Conservation (phyloP, 73 alveolate species). For the Durusdinium trenchii region DNA sequence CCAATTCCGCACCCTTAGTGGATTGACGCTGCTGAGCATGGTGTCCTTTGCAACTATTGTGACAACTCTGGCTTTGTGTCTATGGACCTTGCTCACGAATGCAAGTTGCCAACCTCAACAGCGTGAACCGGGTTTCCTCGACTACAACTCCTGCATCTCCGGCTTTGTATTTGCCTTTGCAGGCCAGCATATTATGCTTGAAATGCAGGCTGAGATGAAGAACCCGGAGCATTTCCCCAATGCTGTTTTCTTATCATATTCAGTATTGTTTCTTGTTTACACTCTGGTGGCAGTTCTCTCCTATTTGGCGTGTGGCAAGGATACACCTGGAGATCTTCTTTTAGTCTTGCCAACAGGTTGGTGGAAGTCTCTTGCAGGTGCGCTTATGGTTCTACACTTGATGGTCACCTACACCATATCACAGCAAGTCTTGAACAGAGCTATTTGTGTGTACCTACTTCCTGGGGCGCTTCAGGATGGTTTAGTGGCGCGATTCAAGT, state of each 20-base stretch:
- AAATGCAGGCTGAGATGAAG: slow-evolving; percentile 76
- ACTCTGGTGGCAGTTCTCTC: neutral
- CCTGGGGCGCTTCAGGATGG: slow-evolving; percentile 33
- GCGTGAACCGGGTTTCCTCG: neutral
- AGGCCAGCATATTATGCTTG: slow-evolving; percentile 73
- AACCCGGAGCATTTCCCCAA: slow-evolving; percentile 47
- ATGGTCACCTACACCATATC: slow-evolving; percentile 61
- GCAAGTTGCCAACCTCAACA: neutral
- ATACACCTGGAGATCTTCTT: slow-evolving; percentile 54
- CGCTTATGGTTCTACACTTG: slow-evolving; percentile 52
- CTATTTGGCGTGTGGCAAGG: slow-evolving; percentile 46
- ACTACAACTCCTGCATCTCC: slow-evolving; percentile 44
- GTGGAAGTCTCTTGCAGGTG: slow-evolving; percentile 1
- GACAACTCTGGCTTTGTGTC: neutral
- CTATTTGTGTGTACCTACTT: slow-evolving; percentile 14
- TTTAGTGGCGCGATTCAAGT: neutral
- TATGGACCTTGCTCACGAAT: slow-evolving; percentile 44
- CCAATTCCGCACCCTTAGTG: slow-evolving; percentile 75
- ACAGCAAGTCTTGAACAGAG: slow-evolving; percentile 63
- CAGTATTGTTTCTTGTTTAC: slow-evolving; percentile 2
- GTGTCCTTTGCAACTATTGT: slow-evolving; percentile 49
- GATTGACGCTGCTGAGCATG: slow-evolving; percentile 34
- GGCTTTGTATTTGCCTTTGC: slow-evolving; percentile 55
- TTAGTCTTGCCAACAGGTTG: slow-evolving; percentile 42
- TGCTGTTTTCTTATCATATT: slow-evolving; percentile 23